These are phyloP conservation scores for Panaeolus papilionaceus DNA, from an alignment of 768 basidiomycete genomes.

Conservation along the genomic window DNA sequence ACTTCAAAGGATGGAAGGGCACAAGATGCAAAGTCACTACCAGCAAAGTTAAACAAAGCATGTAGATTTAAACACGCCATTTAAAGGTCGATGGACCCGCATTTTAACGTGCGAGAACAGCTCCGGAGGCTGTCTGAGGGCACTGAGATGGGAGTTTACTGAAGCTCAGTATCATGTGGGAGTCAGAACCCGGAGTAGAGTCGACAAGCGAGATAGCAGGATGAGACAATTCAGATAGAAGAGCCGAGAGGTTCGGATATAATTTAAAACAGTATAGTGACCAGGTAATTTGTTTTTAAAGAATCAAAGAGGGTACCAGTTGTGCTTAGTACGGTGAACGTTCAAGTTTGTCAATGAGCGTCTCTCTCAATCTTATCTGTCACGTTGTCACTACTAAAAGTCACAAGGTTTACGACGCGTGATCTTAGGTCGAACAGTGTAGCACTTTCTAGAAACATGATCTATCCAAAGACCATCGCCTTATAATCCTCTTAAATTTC, in stretches of 20 bases:
- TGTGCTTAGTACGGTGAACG: too few species aligned
- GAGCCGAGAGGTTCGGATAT: neutral
- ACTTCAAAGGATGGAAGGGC: too few species aligned
- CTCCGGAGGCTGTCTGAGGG: neutral
- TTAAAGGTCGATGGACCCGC: neutral
- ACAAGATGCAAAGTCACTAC: too few species aligned
- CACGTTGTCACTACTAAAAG: neutral
- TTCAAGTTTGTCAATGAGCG: too few species aligned
- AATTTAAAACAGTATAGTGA: too few species aligned
- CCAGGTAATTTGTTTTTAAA: too few species aligned
- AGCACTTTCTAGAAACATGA: slow-evolving; percentile 42
- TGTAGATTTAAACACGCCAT: neutral
- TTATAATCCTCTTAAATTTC: slow-evolving; percentile 15
- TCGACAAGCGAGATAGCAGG: neutral
- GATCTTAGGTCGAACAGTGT: slow-evolving; percentile 30
- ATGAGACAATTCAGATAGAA: neutral
- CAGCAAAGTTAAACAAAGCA: neutral
- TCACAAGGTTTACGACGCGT: slow-evolving; percentile 30
- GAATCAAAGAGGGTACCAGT: too few species aligned
- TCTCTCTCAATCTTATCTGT: too few species aligned
- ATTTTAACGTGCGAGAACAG: neutral
- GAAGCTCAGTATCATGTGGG: neutral
- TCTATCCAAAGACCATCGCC: slow-evolving; percentile 17
- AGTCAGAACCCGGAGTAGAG: neutral
- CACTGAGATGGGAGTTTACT: too few species aligned